phyloP scores from a whole-genome alignment of 2,329 filamentous ascomycete genomes.

The Penicillium sclerotiorum region DNA sequence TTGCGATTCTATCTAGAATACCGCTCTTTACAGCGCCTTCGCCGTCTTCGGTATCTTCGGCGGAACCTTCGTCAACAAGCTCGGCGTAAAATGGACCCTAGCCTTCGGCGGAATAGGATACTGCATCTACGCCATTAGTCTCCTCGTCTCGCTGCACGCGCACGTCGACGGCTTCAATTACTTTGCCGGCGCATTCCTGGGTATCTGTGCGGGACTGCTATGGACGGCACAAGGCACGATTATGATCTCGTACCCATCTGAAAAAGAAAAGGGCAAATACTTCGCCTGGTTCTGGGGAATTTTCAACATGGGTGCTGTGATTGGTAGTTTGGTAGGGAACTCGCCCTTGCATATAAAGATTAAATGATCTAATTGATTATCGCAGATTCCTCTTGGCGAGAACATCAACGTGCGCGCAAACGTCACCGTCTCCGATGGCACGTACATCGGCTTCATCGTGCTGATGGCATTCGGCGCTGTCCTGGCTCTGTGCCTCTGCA shows the following conservation, averaged over 20 bases:
- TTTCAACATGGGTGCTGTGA: slow-evolving; percentile 84
- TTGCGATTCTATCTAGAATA: slow-evolving; percentile 44
- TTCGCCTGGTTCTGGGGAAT: slow-evolving; percentile 92
- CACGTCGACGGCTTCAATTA: slow-evolving; percentile 50
- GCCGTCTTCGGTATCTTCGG: slow-evolving; percentile 63
- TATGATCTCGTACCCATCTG: slow-evolving; percentile 77
- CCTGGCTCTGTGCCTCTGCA: slow-evolving; percentile 67
- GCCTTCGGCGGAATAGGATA: slow-evolving; percentile 46
- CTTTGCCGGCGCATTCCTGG: slow-evolving; percentile 49
- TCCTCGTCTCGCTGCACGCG: slow-evolving; percentile 44
- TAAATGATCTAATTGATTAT: slow-evolving; percentile 5
- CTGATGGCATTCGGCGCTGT: slow-evolving; percentile 71
- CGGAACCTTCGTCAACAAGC: slow-evolving; percentile 46
- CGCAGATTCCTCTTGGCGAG: slow-evolving; percentile 39
- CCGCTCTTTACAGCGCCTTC: slow-evolving; percentile 70
- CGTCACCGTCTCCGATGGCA: slow-evolving; percentile 61
- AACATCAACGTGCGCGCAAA: slow-evolving; percentile 40
- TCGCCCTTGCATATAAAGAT: not conserved
- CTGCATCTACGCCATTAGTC: slow-evolving; percentile 41
- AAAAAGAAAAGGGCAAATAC: slow-evolving; percentile 77
- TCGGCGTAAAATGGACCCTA: slow-evolving; percentile 41
- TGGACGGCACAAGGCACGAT: slow-evolving; percentile 53
- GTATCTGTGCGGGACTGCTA: slow-evolving; percentile 49
- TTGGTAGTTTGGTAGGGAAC: slow-evolving; percentile 59
- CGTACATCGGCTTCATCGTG: slow-evolving; percentile 79